These are phyloP conservation scores for Chara braunii DNA, from an alignment of 139 green algal genomes.

Conservation along the genomic window DNA sequence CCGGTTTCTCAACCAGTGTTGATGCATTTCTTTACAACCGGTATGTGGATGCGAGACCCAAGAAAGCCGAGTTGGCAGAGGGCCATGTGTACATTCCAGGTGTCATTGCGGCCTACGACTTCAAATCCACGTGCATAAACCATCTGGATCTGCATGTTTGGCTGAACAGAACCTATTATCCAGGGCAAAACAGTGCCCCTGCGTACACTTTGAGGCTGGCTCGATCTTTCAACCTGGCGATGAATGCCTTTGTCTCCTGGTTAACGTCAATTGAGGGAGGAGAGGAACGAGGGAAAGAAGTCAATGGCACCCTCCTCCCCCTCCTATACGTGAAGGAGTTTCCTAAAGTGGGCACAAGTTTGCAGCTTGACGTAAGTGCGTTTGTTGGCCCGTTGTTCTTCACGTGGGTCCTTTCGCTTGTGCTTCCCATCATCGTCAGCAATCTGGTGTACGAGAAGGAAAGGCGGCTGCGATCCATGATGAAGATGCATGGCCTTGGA, in stretches of 20 bases:
- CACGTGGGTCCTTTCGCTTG: slow-evolving; percentile 68
- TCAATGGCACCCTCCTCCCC: no score
- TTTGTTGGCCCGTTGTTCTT: slow-evolving; percentile 78
- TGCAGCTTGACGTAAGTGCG: slow-evolving; percentile 65
- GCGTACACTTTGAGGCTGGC: no score
- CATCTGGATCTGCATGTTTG: background rate
- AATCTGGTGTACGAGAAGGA: slow-evolving; percentile 68
- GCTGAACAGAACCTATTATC: slow-evolving; percentile 39
- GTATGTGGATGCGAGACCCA: no score
- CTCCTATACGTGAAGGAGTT: slow-evolving; percentile 55
- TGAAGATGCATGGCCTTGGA: slow-evolving; percentile 81
- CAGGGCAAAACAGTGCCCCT: no score
- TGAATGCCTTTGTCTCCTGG: no score
- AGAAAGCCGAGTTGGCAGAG: no score
- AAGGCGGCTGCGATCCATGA: slow-evolving; percentile 80
- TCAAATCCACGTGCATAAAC: background rate
- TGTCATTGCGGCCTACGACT: slow-evolving; percentile 26
- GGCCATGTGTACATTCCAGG: no score
- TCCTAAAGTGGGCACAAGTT: slow-evolving; percentile 45
- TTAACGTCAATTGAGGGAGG: no score
- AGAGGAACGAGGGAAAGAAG: no score
- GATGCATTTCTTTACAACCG: no score
- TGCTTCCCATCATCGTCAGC: slow-evolving; percentile 53
- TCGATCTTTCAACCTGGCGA: no score
- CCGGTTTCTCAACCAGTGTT: no score